Evolutionary conservation across 495 filamentous ascomycete species (phyloP).

Genomic region (Articulospora tetracladia): DNA sequence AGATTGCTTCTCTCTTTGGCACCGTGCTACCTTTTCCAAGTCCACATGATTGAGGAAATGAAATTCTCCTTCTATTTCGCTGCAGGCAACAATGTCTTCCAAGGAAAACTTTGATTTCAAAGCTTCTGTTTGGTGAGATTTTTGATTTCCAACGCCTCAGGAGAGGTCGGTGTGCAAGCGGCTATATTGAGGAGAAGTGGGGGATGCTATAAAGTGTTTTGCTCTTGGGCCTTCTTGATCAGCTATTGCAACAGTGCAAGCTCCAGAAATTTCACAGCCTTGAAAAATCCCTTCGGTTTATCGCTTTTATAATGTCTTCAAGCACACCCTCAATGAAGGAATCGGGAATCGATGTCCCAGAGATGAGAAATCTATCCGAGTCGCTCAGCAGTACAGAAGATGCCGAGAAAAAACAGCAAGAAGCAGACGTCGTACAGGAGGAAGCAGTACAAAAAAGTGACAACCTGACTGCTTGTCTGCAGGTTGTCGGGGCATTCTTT

Average conservation of each 20-base stretch:
- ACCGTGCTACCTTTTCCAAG: neutral
- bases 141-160: too few species aligned
- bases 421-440: neutral
- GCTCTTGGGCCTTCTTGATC: too few species aligned
- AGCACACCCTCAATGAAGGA: neutral
- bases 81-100: neutral
- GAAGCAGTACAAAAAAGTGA: constrained; percentile 14
- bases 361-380: neutral
- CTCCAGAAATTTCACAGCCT: too few species aligned
- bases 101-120: neutral
- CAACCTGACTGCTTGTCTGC: constrained; percentile 45
- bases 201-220: too few species aligned
- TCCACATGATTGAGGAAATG: neutral
- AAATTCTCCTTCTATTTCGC: neutral
- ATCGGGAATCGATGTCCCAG: neutral
- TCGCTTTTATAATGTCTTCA: neutral
- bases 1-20: neutral
- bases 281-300: too few species aligned
- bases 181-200: too few species aligned
- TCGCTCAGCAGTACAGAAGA: neutral
- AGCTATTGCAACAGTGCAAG: neutral
- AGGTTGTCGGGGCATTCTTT: constrained; percentile 50
- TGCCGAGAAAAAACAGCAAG: neutral
- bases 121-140: neutral
- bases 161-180: too few species aligned